phyloP scores from a whole-genome alignment of 2,329 filamentous ascomycete species.

The Epichloe scottii region DNA sequence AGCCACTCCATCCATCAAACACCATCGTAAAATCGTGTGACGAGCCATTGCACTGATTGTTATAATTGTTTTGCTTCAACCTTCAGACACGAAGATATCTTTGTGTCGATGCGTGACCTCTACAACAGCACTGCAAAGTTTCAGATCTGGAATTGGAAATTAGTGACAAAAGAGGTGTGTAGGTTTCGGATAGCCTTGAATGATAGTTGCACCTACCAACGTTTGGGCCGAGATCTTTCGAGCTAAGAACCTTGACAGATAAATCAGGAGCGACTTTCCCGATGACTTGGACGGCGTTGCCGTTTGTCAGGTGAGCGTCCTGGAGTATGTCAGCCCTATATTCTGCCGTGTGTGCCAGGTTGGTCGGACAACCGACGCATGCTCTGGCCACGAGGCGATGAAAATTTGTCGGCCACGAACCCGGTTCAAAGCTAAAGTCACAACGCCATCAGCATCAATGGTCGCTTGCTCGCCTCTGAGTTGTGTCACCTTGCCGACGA shows the following conservation, averaged over 20 bases:
- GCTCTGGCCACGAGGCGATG: not conserved
- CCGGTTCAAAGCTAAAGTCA: conserved; percentile 62
- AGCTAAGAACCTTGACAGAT: conserved; percentile 55
- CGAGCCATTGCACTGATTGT: no score
- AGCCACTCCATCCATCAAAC: not conserved
- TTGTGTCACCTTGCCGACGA: conserved; percentile 75
- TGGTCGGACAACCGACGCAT: not conserved
- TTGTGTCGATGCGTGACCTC: conserved; percentile 75
- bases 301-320: conserved; percentile 58
- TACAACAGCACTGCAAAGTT: conserved; percentile 64
- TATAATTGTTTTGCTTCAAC: not conserved
- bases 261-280: conserved; percentile 69
- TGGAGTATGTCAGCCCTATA: conserved; percentile 19
- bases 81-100: conserved; percentile 60
- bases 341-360: not conserved
- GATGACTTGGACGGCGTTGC: conserved; percentile 63
- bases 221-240: conserved; percentile 53
- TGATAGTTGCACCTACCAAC: conserved; percentile 48
- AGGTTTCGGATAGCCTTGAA: not conserved
- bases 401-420: conserved; percentile 32
- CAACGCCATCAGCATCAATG: conserved; percentile 66
- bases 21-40: not conserved
- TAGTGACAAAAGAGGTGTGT: not conserved
- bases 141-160: conserved; percentile 47
- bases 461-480: conserved; percentile 69